Conservation (phyloP, 2,329 filamentous ascomycete species). For the Trichoderma gracile region DNA sequence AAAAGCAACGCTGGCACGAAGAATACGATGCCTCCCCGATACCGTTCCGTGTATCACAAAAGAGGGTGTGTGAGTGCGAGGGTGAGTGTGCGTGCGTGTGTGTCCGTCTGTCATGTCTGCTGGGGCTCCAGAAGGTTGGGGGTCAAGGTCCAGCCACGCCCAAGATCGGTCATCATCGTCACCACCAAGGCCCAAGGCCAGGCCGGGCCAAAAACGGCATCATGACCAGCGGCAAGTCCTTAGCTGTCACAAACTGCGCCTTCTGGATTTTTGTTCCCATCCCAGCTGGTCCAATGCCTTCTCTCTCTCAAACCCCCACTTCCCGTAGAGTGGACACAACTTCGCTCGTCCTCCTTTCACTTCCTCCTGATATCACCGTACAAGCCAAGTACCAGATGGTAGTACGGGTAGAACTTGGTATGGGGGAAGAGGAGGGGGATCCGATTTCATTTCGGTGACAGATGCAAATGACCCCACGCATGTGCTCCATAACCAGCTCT, state of each 20-base stretch:
- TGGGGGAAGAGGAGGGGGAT: not conserved
- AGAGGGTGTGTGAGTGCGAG: no score
- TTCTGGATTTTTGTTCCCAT: not conserved
- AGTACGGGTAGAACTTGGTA: not conserved
- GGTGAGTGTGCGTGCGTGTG: no score
- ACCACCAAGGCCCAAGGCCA: constrained; percentile 15
- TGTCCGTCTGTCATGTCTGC: not conserved
- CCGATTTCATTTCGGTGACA: constrained; percentile 11
- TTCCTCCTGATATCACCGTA: no score
- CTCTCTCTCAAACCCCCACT: no score
- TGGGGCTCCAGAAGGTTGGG: constrained; percentile 11
- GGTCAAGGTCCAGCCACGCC: not conserved
- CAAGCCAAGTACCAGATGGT: no score
- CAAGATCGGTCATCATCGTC: not conserved
- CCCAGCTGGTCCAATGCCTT: not conserved
- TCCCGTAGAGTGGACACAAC: not conserved
- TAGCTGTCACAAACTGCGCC: not conserved
- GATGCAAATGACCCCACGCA: constrained; percentile 16
- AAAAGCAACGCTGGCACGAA: no score
- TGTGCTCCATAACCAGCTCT: constrained; percentile 20
- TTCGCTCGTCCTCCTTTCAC: not conserved
- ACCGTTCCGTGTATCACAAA: no score
- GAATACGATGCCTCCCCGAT: no score
- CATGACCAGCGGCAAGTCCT: constrained; percentile 9
- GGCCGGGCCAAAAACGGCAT: constrained; percentile 8